Conservation (phyloP, 371 early-diverging fungal genomes). For the Rhizomucor pusillus region DNA sequence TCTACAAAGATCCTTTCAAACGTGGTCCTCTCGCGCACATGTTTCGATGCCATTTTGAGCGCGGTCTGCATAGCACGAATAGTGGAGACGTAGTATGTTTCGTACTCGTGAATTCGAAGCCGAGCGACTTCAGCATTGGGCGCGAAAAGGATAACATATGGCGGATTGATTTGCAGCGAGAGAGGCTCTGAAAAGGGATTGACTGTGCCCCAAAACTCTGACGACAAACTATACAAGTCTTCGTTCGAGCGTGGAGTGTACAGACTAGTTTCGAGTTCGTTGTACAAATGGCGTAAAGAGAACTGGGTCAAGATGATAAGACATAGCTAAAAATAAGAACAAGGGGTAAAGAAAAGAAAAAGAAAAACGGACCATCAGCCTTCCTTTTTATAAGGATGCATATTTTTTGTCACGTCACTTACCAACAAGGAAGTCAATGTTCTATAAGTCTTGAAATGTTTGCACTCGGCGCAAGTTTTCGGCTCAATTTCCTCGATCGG, state of each 20-base stretch:
- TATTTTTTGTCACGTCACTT: slow-evolving; percentile 2
- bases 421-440: slow-evolving; percentile 27
- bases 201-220: slow-evolving; percentile 26
- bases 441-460: slow-evolving; percentile 31
- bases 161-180: slow-evolving; percentile 18
- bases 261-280: background rate
- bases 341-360: slow-evolving; percentile 3
- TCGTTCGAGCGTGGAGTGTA: background rate
- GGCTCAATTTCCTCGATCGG: slow-evolving; percentile 7
- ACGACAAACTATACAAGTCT: slow-evolving; percentile 16
- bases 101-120: slow-evolving; percentile 4
- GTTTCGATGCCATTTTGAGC: background rate
- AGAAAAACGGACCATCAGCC: too few relatives aligned
- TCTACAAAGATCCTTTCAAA: slow-evolving; percentile 9
- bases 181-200: slow-evolving; percentile 23
- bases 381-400: background rate
- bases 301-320: slow-evolving; percentile 15
- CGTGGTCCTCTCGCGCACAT: slow-evolving; percentile 4
- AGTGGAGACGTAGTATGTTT: slow-evolving; percentile 14
- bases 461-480: slow-evolving; percentile 23
- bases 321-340: slow-evolving; percentile 18
- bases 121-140: slow-evolving; percentile 2
- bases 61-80: background rate
- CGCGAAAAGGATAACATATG: slow-evolving; percentile 14
- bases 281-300: slow-evolving; percentile 2